Evolutionary conservation across 495 filamentous ascomycete species (phyloP).

Genomic region (Daldinia vernicosa): DNA sequence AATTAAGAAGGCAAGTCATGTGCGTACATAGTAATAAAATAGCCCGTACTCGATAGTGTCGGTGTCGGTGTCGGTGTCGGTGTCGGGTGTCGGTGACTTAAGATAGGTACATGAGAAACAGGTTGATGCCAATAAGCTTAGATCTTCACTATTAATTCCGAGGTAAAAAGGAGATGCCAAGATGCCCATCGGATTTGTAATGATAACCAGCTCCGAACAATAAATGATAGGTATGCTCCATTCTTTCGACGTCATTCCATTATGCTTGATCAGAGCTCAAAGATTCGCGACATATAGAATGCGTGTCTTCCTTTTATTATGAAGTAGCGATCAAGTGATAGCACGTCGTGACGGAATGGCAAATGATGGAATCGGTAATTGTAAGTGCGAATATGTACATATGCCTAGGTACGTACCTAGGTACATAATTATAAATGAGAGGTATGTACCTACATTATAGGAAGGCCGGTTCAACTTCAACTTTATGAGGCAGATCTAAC

Average conservation of each 20-base stretch:
- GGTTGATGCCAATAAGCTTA: background rate
- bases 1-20: conserved; percentile 21
- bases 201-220: background rate
- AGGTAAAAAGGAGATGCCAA: background rate
- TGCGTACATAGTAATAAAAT: conserved; percentile 14
- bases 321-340: background rate
- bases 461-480: background rate
- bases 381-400: too few relatives aligned
- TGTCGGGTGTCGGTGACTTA: too few relatives aligned
- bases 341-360: background rate
- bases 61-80: too few relatives aligned
- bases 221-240: background rate
- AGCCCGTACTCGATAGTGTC: background rate
- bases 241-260: conserved; percentile 16
- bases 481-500: conserved; percentile 6
- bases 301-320: background rate
- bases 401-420: too few relatives aligned
- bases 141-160: background rate
- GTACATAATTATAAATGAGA: too few relatives aligned
- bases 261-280: conserved; percentile 9
- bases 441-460: too few relatives aligned
- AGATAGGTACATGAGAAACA: background rate
- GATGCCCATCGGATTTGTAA: background rate
- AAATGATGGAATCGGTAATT: background rate
- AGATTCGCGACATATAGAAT: background rate